Percentiles rank a stretch among this genome's conserved stretches.
Evolutionary conservation across 768 basidiomycete species (phyloP).

Genomic region (Suillus ampliporus): DNA sequence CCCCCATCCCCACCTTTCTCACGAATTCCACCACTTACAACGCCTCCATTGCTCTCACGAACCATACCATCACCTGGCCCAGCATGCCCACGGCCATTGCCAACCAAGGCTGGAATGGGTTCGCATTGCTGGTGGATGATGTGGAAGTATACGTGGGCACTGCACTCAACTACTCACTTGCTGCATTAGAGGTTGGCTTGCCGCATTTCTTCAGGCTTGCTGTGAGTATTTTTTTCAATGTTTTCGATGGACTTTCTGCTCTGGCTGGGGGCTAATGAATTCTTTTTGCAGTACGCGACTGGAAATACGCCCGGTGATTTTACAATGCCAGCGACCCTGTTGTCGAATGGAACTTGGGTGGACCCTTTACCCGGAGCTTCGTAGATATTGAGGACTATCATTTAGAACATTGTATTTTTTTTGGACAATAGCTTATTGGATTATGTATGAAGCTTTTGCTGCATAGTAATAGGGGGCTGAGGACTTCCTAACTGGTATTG

Average conservation of each 20-base stretch:
- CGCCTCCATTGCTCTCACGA: slow-evolving; percentile 53
- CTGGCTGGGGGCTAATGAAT: slow-evolving; percentile 12
- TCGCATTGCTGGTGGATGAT: slow-evolving; percentile 83
- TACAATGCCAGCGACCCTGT: slow-evolving; percentile 76
- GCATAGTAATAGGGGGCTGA: neutral
- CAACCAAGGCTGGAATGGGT: slow-evolving; percentile 69
- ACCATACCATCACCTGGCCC: slow-evolving; percentile 66
- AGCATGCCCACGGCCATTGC: slow-evolving; percentile 41
- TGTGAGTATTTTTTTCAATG: slow-evolving; percentile 61
- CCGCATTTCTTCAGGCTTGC: slow-evolving; percentile 84
- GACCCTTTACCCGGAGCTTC: slow-evolving; percentile 76
- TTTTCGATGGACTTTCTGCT: neutral
- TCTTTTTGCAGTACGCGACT: slow-evolving; percentile 51
- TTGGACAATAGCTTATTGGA: neutral
- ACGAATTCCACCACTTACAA: slow-evolving; percentile 79
- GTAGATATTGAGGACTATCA: slow-evolving; percentile 18
- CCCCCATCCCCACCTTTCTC: slow-evolving; percentile 69
- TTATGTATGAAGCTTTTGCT: neutral
- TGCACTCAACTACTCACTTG: slow-evolving; percentile 74
- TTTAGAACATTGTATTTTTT: slow-evolving; percentile 7
- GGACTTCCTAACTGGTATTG: slow-evolving; percentile 4
- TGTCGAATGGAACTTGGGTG: slow-evolving; percentile 84
- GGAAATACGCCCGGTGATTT: slow-evolving; percentile 67
- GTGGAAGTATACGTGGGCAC: slow-evolving; percentile 79
- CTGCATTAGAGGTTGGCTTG: slow-evolving; percentile 58